Percentiles rank a stretch among this genome's conserved stretches.
Conservation (phyloP, 129 eudicot genomes). For the Ambrosia trifida region DNA sequence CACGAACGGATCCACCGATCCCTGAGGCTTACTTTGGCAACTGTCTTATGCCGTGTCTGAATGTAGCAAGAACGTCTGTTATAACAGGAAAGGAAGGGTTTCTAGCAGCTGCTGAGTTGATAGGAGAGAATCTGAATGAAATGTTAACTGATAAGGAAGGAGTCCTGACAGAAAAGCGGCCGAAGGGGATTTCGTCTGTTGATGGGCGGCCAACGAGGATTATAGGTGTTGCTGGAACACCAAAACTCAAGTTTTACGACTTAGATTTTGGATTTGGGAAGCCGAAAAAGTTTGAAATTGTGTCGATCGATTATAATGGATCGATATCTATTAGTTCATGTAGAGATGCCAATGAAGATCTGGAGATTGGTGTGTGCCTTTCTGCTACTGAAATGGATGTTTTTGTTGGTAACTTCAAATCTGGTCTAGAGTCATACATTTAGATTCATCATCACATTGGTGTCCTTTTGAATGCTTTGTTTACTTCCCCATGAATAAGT, state of each 20-base stretch:
- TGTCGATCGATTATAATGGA: neutral
- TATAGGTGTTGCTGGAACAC: neutral
- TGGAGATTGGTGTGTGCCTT: slow-evolving; percentile 5
- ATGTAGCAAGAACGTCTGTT: neutral
- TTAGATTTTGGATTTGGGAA: slow-evolving; percentile 5
- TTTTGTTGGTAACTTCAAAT: neutral
- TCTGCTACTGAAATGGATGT: slow-evolving; percentile 1
- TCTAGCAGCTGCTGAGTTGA: neutral
- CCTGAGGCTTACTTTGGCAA: neutral
- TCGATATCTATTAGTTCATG: neutral
- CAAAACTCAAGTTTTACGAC: neutral
- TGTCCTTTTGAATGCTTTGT: neutral
- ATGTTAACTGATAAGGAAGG: neutral
- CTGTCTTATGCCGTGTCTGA: neutral
- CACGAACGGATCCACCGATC: neutral
- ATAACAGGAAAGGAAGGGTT: neutral
- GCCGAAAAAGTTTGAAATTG: neutral
- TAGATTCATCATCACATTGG: no score
- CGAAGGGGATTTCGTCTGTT: neutral
- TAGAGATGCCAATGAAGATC: neutral
- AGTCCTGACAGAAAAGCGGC: neutral
- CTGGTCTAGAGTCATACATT: neutral
- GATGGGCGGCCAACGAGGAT: neutral
- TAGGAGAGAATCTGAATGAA: neutral
- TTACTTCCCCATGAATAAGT: no score